Conservation (phyloP, 2,329 filamentous ascomycete genomes). For the Purpureocillium lavendulum region DNA sequence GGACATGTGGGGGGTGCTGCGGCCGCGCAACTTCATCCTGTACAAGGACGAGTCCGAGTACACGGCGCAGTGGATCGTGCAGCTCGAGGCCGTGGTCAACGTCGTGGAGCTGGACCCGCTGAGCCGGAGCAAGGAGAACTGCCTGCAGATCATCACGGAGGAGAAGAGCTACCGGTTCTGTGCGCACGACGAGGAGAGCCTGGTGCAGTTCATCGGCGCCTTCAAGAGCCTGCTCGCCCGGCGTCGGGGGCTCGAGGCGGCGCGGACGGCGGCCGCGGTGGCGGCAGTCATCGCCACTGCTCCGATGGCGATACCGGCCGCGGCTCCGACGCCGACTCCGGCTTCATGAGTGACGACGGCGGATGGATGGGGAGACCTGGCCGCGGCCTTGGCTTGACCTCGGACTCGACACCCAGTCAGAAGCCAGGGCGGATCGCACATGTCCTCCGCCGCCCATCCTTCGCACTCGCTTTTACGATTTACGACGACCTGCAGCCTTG, state of each 20-base stretch:
- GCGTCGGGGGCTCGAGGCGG: conserved; percentile 50
- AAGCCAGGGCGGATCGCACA: too few species aligned
- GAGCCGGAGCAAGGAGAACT: conserved; percentile 75
- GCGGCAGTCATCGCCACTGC: background rate
- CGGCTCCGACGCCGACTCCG: too few species aligned
- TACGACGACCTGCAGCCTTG: background rate
- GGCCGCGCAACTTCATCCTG: conserved; percentile 73
- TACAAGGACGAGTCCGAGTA: conserved; percentile 95
- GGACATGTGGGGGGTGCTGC: conserved; percentile 84
- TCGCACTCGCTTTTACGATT: background rate
- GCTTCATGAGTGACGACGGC: background rate
- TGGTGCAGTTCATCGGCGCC: conserved; percentile 79
- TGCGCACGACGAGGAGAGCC: conserved; percentile 68
- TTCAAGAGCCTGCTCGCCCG: conserved; percentile 80
- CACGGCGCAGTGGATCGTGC: conserved; percentile 72
- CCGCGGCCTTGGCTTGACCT: too few species aligned
- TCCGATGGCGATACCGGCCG: too few species aligned
- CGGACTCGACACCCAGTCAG: too few species aligned
- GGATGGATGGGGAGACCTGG: too few species aligned
- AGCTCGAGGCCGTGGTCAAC: conserved; percentile 72
- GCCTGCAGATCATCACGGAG: conserved; percentile 88
- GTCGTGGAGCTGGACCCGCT: conserved; percentile 88
- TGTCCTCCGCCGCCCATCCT: too few species aligned
- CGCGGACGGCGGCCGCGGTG: conserved; percentile 29
- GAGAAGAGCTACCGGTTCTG: conserved; percentile 78